Evolutionary conservation across 148 eudicot species (phyloP), one percentile per base, ranked within the genome.

Genomic region (Hydrangea macrophylla): DNA sequence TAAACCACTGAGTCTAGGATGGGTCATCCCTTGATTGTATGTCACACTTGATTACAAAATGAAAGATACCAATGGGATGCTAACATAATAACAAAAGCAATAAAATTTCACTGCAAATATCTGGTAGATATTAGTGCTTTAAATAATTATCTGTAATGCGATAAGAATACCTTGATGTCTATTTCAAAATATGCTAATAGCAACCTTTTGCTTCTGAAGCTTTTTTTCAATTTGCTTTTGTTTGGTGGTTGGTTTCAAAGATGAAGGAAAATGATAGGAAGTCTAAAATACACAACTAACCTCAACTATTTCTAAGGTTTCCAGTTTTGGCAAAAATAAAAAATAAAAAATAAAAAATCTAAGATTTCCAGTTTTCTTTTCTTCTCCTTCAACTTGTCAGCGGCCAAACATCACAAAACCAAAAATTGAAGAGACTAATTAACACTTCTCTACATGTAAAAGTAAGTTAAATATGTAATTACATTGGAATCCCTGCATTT

Each of bases 221-320:
- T 12, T 44, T 5, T 45, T 45, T 2, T 54, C 58, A 6, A 54
- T 1, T 23, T 54, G 8, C 5, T 6, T 54, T 54, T 64, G n/a
- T n/a, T n/a, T n/a, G n/a, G 33, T 64, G 39, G 7, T 44, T 25
- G 67, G 44, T 63, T 63, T 42, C 56, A 28, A 48, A 64, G 56
- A 48, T 39, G 54, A 7, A 64, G 68, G 56, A 48, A 64, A 48
- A 48, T 15, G 30, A 58, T 27, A 23, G 37, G 18, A 64, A 30
- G 30, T 64, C 9, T 35, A 28, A 18, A 48, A 30, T 3, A 3
- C 28, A n/a, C 20, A 22, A 35, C 53, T 17, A 45, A 1, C 53
- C n/a, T 15, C 53, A 15, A 45, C 39, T 4, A 45, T 22, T 10
- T 18, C n/a, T 4, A 45, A 5, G 3, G n/a, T n/a, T 44, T 44